A percentile compares a stretch with the other conserved stretches of the same genome.
Evolutionary conservation across 208 protist genomes (phyloP).

Genomic region (Acanthamoeba royreba): DNA sequence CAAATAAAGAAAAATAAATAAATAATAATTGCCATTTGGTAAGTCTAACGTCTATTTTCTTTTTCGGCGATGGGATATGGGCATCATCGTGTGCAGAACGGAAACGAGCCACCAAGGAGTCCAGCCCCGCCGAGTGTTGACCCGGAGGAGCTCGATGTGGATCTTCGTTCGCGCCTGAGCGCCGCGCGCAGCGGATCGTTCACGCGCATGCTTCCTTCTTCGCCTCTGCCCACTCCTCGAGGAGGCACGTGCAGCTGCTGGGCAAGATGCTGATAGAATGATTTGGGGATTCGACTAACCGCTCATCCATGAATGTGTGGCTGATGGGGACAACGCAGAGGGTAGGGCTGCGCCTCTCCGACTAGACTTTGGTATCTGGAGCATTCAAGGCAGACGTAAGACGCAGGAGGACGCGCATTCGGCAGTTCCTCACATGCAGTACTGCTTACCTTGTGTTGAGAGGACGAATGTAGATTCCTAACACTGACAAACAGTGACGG

Average conservation of each 20-base stretch:
- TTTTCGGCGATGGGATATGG: no score
- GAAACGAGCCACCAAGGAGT: no score
- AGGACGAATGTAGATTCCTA: neutral
- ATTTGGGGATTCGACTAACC: neutral
- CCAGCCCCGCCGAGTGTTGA: neutral
- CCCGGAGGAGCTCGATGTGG: neutral
- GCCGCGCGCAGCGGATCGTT: neutral
- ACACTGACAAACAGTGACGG: no score
- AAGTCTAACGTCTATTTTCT: no score
- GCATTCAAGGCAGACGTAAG: constrained; percentile 20
- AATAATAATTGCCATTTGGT: no score
- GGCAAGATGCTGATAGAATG: neutral
- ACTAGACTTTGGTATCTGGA: neutral
- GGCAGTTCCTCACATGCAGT: neutral
- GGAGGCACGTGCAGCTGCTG: neutral
- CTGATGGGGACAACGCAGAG: neutral
- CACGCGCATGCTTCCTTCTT: neutral
- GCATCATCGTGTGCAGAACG: no score
- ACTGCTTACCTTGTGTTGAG: neutral
- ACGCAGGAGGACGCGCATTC: constrained; percentile 38
- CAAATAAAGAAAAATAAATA: no score
- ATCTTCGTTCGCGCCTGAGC: neutral
- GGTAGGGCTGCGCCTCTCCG: neutral
- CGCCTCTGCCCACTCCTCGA: neutral
- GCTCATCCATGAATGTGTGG: no score